Evolutionary conservation across 352 stramenopile species (phyloP).

Genomic region (Phytophthora rubi): DNA sequence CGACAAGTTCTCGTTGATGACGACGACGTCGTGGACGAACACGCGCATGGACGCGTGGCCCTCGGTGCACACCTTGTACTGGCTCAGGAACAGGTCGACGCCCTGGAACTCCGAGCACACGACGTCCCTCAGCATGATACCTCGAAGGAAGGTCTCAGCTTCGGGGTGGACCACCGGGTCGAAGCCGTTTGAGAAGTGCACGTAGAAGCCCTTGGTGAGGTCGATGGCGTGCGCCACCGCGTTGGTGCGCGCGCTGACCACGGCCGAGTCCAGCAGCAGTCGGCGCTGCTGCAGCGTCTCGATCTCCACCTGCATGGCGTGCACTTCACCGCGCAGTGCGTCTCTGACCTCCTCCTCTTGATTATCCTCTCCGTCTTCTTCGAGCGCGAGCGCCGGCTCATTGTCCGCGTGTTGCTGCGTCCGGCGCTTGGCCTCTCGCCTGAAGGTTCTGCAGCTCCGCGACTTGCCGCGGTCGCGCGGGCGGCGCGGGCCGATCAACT

Average conservation of each 20-base stretch:
- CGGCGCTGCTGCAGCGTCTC: conserved; percentile 44
- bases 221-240: conserved; percentile 42
- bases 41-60: conserved; percentile 42
- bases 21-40: conserved; percentile 28
- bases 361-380: conserved; percentile 12
- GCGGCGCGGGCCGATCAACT: conserved; percentile 4
- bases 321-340: conserved; percentile 29
- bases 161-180: conserved; percentile 26
- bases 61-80: conserved; percentile 50
- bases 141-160: conserved; percentile 46
- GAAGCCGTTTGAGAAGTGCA: conserved; percentile 51
- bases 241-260: conserved; percentile 41
- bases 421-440: not conserved
- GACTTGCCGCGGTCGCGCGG: conserved; percentile 12
- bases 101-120: conserved; percentile 64
- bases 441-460: conserved; percentile 22
- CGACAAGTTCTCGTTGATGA: conserved; percentile 36
- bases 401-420: not conserved
- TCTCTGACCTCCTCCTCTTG: conserved; percentile 6
- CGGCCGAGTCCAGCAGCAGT: conserved; percentile 40
- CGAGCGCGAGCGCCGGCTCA: conserved; percentile 4
- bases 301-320: conserved; percentile 42
- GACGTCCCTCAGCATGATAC: conserved; percentile 48
- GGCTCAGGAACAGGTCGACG: conserved; percentile 54
- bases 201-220: conserved; percentile 50